Evolutionary conservation across 176 grass and related monocot genomes (phyloP).

Genomic region (Canna indica): DNA sequence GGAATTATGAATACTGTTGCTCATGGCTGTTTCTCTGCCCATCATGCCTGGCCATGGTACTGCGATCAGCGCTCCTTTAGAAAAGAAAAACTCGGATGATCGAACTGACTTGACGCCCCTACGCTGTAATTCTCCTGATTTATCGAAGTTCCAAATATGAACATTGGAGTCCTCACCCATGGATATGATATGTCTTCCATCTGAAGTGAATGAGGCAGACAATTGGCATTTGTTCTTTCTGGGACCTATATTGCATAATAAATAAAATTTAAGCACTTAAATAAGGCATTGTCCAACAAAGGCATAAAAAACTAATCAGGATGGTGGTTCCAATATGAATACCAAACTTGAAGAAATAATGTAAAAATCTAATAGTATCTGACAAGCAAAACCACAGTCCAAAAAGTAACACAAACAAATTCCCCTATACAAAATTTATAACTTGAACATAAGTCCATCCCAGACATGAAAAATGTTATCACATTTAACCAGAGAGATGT

Average conservation of each 20-base stretch:
- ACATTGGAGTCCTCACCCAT: conserved; percentile 56
- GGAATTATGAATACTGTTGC: not conserved
- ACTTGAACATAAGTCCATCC: too few species aligned
- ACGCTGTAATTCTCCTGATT: conserved; percentile 3
- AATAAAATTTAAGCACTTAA: not conserved
- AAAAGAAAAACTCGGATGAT: conserved; percentile 64
- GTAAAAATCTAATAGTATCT: too few species aligned
- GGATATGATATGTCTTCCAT: conserved; percentile 68
- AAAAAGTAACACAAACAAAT: too few species aligned
- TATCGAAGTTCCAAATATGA: conserved; percentile 62
- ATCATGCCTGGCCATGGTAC: conserved; percentile 54
- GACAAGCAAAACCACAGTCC: too few species aligned
- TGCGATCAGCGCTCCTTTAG: conserved; percentile 40
- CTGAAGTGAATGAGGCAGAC: conserved; percentile 52
- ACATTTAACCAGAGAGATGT: too few species aligned
- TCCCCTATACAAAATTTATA: too few species aligned
- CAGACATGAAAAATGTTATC: too few species aligned
- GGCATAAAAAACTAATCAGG: not conserved
- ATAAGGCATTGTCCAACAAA: not conserved
- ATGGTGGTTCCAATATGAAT: not conserved
- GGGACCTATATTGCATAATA: conserved; percentile 29
- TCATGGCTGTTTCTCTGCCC: not conserved
- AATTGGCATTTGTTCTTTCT: conserved; percentile 51
- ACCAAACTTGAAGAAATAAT: too few species aligned
- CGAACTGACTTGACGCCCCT: conserved; percentile 27